These are phyloP conservation scores for Brassica balearica DNA, from an alignment of 441 rosid species.

Conservation along the genomic window DNA sequence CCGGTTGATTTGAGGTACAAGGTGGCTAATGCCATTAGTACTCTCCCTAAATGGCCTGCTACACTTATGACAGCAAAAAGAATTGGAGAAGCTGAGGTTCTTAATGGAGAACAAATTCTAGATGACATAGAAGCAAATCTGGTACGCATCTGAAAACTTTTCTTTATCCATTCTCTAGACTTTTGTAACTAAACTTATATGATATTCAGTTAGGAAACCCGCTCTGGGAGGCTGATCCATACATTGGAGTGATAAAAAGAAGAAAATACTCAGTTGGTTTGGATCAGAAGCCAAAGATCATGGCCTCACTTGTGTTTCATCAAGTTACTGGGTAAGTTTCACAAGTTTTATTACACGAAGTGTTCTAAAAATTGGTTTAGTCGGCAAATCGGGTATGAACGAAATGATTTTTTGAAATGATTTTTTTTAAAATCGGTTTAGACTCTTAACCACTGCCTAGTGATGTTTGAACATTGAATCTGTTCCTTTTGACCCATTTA, in stretches of 20 bases:
- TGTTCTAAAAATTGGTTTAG: too few relatives aligned
- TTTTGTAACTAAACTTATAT: conserved; percentile 25
- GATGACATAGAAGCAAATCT: conserved; percentile 53
- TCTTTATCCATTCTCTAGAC: background rate
- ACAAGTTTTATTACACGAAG: background rate
- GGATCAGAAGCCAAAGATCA: conserved; percentile 60
- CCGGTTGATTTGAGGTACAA: conserved; percentile 65
- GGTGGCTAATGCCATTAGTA: conserved; percentile 61
- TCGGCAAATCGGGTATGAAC: too few relatives aligned
- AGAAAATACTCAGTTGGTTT: conserved; percentile 63
- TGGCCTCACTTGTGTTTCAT: conserved; percentile 66
- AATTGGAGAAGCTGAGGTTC: conserved; percentile 67
- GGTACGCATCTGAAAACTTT: conserved; percentile 47
- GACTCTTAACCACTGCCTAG: too few relatives aligned
- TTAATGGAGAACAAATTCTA: conserved; percentile 67
- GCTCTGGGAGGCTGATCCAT: conserved; percentile 47
- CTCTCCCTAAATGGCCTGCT: background rate
- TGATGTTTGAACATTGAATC: background rate
- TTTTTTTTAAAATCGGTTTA: too few relatives aligned
- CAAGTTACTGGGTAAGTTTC: conserved; percentile 53
- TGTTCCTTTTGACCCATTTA: conserved; percentile 8
- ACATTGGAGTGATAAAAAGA: conserved; percentile 66
- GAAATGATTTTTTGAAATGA: too few relatives aligned
- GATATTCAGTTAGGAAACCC: conserved; percentile 56
- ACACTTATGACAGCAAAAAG: conserved; percentile 78